Evolutionary conservation across 2,329 filamentous ascomycete genomes (phyloP).

Genomic region (Fusarium duplospermum): DNA sequence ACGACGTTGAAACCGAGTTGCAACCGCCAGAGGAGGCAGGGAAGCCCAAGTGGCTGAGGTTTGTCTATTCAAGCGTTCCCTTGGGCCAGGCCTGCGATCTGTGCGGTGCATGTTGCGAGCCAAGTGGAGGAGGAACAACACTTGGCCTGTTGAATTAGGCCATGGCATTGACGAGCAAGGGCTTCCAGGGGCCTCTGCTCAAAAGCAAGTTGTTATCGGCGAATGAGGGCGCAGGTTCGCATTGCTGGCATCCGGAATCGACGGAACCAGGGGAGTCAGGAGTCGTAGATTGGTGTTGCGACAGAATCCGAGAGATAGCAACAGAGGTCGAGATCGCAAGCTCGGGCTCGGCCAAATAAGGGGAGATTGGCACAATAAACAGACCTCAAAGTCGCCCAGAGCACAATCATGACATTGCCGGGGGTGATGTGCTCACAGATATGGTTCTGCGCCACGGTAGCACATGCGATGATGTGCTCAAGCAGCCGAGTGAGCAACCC

Average conservation of each 20-base stretch:
- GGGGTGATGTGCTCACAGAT: constrained; percentile 26
- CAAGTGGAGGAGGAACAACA: background rate
- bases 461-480: constrained; percentile 39
- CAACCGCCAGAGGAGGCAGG: background rate
- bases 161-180: constrained; percentile 1
- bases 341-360: background rate
- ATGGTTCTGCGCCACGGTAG: constrained; percentile 27
- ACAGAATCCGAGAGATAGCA: constrained; percentile 13
- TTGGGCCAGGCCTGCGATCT: constrained; percentile 3
- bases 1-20: constrained; percentile 10
- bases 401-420: constrained; percentile 9
- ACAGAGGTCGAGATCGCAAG: constrained; percentile 12
- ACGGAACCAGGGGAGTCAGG: constrained; percentile 12
- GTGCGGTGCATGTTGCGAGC: constrained; percentile 6
- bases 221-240: background rate
- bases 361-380: constrained; percentile 8
- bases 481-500: constrained; percentile 30
- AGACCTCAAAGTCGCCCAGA: constrained; percentile 4
- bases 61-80: background rate
- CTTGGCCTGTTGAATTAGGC: background rate
- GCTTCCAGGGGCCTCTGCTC: background rate
- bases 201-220: background rate
- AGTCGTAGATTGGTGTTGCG: constrained; percentile 6
- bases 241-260: constrained; percentile 4
- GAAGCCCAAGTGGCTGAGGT: constrained; percentile 12